Evolutionary conservation across 148 eudicot genomes (phyloP).

Genomic region (Fagopyrum homotropicum): DNA sequence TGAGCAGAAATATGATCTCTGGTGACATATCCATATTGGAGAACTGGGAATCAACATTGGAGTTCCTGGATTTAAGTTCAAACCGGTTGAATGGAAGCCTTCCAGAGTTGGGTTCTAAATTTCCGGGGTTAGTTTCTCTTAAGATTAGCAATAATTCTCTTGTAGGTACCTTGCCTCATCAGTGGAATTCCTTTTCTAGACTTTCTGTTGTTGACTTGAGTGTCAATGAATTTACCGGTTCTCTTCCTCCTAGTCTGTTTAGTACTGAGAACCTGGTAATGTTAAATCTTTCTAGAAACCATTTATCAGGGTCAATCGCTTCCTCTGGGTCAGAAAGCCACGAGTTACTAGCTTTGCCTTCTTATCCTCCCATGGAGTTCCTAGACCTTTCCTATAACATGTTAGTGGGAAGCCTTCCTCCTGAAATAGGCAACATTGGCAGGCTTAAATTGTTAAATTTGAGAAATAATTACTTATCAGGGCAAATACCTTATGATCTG

Average conservation of each 20-base stretch:
- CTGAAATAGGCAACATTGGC: constrained; percentile 47
- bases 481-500: constrained; percentile 57
- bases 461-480: constrained; percentile 62
- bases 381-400: constrained; percentile 79
- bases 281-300: constrained; percentile 73
- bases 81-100: too few species aligned
- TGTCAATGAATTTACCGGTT: constrained; percentile 62
- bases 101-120: too few species aligned
- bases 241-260: constrained; percentile 63
- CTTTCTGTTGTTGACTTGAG: constrained; percentile 64
- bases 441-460: constrained; percentile 63
- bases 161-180: constrained; percentile 51
- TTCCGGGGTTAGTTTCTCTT: constrained; percentile 37
- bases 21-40: too few species aligned
- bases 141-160: constrained; percentile 59
- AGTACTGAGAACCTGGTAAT: constrained; percentile 46
- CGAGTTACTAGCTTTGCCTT: constrained; percentile 49
- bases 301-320: constrained; percentile 59
- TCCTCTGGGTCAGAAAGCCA: constrained; percentile 41
- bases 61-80: too few species aligned
- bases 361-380: constrained; percentile 58
- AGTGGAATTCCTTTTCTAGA: constrained; percentile 37
- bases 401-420: constrained; percentile 50
- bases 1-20: constrained; percentile 47
- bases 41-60: too few species aligned